Evolutionary conservation across 2,329 filamentous ascomycete species (phyloP).

Genomic region (Trichophyton simii): DNA sequence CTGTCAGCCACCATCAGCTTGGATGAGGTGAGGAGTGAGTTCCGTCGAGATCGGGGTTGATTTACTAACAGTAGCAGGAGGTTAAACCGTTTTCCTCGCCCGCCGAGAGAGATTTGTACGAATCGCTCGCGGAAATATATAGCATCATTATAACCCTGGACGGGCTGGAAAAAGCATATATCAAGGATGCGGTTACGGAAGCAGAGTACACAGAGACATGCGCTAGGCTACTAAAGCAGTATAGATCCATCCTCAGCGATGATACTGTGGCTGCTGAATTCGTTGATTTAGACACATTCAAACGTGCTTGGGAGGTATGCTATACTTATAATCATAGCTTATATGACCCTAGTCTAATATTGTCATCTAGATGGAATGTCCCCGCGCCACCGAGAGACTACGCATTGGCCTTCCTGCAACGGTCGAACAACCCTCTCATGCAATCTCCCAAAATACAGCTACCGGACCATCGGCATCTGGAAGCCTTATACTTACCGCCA

Average conservation of each 20-base stretch:
- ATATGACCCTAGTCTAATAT: neutral
- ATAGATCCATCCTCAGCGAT: slow-evolving; percentile 84
- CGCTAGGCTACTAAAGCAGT: slow-evolving; percentile 85
- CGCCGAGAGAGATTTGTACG: slow-evolving; percentile 82
- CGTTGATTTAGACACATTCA: slow-evolving; percentile 79
- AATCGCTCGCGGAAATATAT: slow-evolving; percentile 93
- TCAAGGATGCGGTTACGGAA: slow-evolving; percentile 88
- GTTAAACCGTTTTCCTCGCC: slow-evolving; percentile 80
- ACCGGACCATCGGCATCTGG: slow-evolving; percentile 35
- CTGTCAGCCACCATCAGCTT: slow-evolving; percentile 84
- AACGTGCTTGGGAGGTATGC: slow-evolving; percentile 78
- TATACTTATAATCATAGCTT: neutral
- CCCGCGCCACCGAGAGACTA: slow-evolving; percentile 82
- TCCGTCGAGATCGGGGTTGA: slow-evolving; percentile 10
- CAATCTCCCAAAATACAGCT: slow-evolving; percentile 28
- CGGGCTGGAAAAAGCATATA: slow-evolving; percentile 88
- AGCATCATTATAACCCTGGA: slow-evolving; percentile 94
- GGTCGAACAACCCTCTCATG: slow-evolving; percentile 45
- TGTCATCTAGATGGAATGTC: slow-evolving; percentile 65
- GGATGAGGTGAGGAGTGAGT: slow-evolving; percentile 54
- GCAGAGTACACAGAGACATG: slow-evolving; percentile 93
- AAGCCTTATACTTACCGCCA: slow-evolving; percentile 71
- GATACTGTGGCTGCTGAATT: slow-evolving; percentile 85
- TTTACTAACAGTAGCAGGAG: slow-evolving; percentile 46
- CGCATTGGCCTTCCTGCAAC: slow-evolving; percentile 88